phyloP scores from a whole-genome alignment of 139 green algal species.

The Gonium pectorale region DNA sequence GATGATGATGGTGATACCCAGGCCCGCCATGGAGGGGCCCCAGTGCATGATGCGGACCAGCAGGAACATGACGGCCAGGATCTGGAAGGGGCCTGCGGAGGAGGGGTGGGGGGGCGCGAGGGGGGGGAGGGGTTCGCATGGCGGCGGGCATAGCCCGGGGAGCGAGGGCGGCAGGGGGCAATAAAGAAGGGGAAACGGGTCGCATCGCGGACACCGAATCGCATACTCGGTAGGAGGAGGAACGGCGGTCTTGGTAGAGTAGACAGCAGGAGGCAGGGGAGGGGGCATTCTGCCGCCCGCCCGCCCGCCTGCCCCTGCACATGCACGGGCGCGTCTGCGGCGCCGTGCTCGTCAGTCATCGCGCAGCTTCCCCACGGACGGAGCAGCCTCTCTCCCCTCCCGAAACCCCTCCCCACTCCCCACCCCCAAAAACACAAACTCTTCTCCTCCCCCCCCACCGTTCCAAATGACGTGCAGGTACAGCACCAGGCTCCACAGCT shows the following conservation, averaged over 20 bases:
- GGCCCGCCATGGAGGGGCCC: slow-evolving; percentile 76
- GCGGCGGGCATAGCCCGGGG: neutral
- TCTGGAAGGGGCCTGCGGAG: slow-evolving; percentile 59
- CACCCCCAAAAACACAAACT: too few species aligned
- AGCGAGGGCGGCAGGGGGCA: neutral
- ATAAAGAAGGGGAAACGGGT: neutral
- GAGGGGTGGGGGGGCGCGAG: neutral
- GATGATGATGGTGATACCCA: slow-evolving; percentile 79
- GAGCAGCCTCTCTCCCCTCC: neutral
- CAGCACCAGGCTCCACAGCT: slow-evolving; percentile 84
- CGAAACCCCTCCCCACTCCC: neutral
- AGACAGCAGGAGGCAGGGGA: too few species aligned
- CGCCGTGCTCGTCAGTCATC: too few species aligned
- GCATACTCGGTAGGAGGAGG: too few species aligned
- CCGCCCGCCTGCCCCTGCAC: too few species aligned
- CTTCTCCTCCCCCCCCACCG: slow-evolving; percentile 25
- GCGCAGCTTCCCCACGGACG: too few species aligned
- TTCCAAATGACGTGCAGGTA: slow-evolving; percentile 93
- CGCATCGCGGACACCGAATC: too few species aligned
- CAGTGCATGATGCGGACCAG: slow-evolving; percentile 80
- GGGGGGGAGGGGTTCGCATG: neutral
- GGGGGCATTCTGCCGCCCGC: too few species aligned
- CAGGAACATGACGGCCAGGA: slow-evolving; percentile 82
- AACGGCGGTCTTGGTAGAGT: neutral
- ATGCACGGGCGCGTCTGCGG: too few species aligned